phyloP scores from a whole-genome alignment of 1,139 yeast genomes.

The Casaregolazyma suthepensis region DNA sequence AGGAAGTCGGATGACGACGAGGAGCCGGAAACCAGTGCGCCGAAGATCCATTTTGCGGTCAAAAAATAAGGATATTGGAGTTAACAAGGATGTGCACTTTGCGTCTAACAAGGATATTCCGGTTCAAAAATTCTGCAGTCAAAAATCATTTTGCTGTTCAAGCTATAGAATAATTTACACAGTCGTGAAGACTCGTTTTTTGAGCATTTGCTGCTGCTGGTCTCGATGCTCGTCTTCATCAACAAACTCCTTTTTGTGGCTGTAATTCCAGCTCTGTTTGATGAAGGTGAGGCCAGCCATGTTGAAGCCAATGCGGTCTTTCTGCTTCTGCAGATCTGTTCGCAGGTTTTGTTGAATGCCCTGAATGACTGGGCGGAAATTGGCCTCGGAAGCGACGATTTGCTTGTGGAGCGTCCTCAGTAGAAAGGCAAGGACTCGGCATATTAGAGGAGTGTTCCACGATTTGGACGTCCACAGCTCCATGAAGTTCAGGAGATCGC shows the following conservation, averaged over 20 bases:
- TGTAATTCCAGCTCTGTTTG: constrained; percentile 71
- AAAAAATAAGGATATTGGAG: background rate
- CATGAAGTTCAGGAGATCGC: constrained; percentile 63
- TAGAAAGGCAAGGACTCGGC: constrained; percentile 68
- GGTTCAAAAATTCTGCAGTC: too few species aligned
- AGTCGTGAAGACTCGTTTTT: constrained; percentile 57
- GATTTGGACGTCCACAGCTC: constrained; percentile 62
- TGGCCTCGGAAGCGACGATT: constrained; percentile 34
- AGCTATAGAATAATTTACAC: constrained; percentile 10
- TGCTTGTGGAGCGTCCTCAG: constrained; percentile 73
- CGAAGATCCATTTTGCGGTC: constrained; percentile 6
- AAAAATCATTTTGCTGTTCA: background rate
- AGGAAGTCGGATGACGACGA: constrained; percentile 17
- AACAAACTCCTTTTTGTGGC: constrained; percentile 66
- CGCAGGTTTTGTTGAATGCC: constrained; percentile 30
- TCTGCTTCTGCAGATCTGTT: constrained; percentile 44
- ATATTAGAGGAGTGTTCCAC: constrained; percentile 55
- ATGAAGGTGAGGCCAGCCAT: constrained; percentile 73
- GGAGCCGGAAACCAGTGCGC: constrained; percentile 16
- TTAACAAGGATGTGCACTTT: too few species aligned
- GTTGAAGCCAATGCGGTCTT: constrained; percentile 73
- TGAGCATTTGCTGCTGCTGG: constrained; percentile 48
- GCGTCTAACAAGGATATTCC: too few species aligned
- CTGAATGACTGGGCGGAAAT: constrained; percentile 34
- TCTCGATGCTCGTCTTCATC: constrained; percentile 60